phyloP scores from a whole-genome alignment of 352 stramenopile species.

The Phytophthora syringae region DNA sequence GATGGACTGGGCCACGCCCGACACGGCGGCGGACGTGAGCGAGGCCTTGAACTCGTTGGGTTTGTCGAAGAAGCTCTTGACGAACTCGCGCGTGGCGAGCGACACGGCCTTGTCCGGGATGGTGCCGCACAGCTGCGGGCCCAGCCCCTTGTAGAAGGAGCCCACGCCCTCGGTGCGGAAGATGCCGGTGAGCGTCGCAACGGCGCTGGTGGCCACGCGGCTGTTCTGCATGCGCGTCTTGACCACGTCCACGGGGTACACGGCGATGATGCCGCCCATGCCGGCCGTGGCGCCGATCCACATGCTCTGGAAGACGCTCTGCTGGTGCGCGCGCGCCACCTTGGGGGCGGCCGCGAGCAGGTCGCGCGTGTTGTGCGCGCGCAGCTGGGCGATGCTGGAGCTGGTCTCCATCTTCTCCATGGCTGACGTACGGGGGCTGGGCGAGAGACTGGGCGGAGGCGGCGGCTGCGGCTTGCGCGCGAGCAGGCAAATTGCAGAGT shows the following conservation, averaged over 20 bases:
- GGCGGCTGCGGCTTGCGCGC: slow-evolving; percentile 15
- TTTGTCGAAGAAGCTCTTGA: slow-evolving; percentile 78
- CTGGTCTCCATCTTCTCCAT: slow-evolving; percentile 45
- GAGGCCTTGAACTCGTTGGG: slow-evolving; percentile 79
- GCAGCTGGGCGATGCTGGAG: slow-evolving; percentile 29
- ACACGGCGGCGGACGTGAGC: slow-evolving; percentile 67
- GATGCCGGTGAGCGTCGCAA: slow-evolving; percentile 64
- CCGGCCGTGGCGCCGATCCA: slow-evolving; percentile 82
- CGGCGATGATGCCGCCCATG: slow-evolving; percentile 82
- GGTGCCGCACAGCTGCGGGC: slow-evolving; percentile 73
- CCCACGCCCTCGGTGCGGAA: slow-evolving; percentile 64
- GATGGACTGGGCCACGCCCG: slow-evolving; percentile 74
- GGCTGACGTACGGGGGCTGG: neutral
- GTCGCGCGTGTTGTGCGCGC: slow-evolving; percentile 43
- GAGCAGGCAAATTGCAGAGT: slow-evolving; percentile 34
- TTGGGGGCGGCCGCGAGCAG: slow-evolving; percentile 35
- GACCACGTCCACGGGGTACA: slow-evolving; percentile 86
- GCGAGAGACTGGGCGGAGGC: neutral
- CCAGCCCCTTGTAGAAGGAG: slow-evolving; percentile 84
- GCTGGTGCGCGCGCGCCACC: slow-evolving; percentile 38
- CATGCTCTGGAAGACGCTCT: slow-evolving; percentile 79
- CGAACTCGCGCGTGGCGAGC: slow-evolving; percentile 78
- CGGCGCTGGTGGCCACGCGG: slow-evolving; percentile 56
- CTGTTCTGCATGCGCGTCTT: slow-evolving; percentile 89
- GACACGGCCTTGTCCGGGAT: slow-evolving; percentile 86